Base-by-base conservation (phyloP, 2,329 filamentous ascomycete species). In the Zopfia rhizophila region DNA sequence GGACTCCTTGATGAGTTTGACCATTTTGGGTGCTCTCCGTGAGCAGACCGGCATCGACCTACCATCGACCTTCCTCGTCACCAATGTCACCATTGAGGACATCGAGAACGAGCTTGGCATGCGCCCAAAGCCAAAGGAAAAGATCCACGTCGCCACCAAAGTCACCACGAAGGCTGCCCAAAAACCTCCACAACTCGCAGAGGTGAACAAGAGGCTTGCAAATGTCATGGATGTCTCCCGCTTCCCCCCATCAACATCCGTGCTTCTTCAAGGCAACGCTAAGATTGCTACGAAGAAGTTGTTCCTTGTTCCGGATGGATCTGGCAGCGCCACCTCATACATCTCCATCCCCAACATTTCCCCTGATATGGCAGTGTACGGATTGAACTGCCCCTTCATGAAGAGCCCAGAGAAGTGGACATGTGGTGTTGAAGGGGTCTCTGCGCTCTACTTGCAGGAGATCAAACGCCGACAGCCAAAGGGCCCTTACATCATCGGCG, bases 351-450 rank as follows among this genome's bases (percentile, higher is more conserved):
- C 80, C 31, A 80, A 82, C 53, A 75, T 81, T 36, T 76, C 75
- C 19, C 64, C 73, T n/a, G 74, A 80, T 51, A 70, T 80, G 55
- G 74, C 73, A 36, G 77, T 80, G 8, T 80, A 75, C 56, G 78
- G 78, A 41, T 70, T 89, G 55, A 88, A 88, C 70, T 89, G 84
- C 36, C 86, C 86, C 4, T 89, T 85, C 74, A 85, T 88, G 83
- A 87, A 84, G 73, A 82, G 78, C 2, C 86, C 86, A 0, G 79
- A 85, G 48, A 81, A 86, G 59, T 88, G 82, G 72, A 80, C 78
- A 19, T 86, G 84, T 59, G 84, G 84, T 48, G 82, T 89, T 41
- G 82, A 85, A 58, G 83, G 84, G 18, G 83, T 87, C 65, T 82
- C 85, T 5, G 72, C 79, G 55, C 81, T 86, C 63, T 89, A 86